Base-by-base conservation (phyloP, 257 asterid species). In the Ophiorrhiza pumila region DNA sequence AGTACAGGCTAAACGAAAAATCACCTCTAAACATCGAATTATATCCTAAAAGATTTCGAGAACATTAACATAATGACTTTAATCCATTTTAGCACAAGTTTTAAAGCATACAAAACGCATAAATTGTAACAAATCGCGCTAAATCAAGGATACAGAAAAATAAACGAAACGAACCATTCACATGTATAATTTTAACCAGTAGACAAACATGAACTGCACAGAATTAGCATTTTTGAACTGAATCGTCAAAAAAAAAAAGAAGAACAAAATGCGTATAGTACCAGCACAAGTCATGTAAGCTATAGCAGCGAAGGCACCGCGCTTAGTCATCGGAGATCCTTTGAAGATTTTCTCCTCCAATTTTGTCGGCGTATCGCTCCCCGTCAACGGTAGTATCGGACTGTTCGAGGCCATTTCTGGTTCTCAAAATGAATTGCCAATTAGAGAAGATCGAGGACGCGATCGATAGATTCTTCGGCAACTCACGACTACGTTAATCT, bases 241-340 rank as follows among this genome's bases (percentile, higher is more conserved):
- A 22, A 42, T 7, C 6, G 25, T 32, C 7, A 13, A 9, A 60
- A 17, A n/a, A 53, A 71, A 43, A 49, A 29, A 4, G 42, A 8
- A 55, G 64, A 22, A 7, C 34, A 27, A 13, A 60, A 74, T 49
- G 22, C 50, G 76, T 22, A 12, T 29, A n/a, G 50, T 83, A 94
- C 99, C 97, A 71, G 99, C 99, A 65, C 98, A 94, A 60, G 84
- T 46, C 99, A 94, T 94, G 69, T 91, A 94, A 79, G 97, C 90
- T 69, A 90, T 71, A 75, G 99, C 96, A 73, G 99, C 98, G 68
- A 86, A 89, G 50, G 91, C 96, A 31, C 99, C 98, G 73, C 98
- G 95, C 65, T 88, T 87, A 58, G 95, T 87, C 98, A 94, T 94
- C 68, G 87, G 83, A 63, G 99, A 94, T 74, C 99, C 97, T 82